Evolutionary conservation across 2,329 filamentous ascomycete genomes (phyloP), one percentile per base, ranked within the genome.

Genomic region (Fusarium acutatum): DNA sequence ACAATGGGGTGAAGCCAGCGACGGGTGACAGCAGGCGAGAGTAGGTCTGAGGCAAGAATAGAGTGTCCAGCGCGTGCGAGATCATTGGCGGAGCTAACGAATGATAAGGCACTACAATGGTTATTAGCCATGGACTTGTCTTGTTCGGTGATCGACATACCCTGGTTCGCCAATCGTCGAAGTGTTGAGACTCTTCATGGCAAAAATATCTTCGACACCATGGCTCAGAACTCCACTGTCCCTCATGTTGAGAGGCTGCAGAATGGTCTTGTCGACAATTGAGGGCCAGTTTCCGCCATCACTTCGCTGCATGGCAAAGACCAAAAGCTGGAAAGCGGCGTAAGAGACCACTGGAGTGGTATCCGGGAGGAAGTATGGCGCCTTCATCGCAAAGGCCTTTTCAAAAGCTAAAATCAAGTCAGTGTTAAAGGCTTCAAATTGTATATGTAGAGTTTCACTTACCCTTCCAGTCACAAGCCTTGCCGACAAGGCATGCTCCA

Each of bases 1-100:
- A 58, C 64, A 20, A 73, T 62, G 6, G 78, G 71, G 17, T 75
- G 78, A 1, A 82, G 75, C 80, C 80, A 82, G 38, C 80, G 79
- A 28, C 80, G 79, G 1, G 77, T 81, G 5, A 73, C 32, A 1
- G 71, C 64, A 2, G 73, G 49, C 0, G 72, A 43, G 14, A 80
- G 49, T 0, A 82, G 72, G 0, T 47, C 56, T 0, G 79, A 80
- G 6, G 67, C 66, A 5, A 61, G 57, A 17, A 77, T 77, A 6
- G 73, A 75, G 32, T 76, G 65, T 0, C 75, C 75, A 0, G 66
- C 68, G 5, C 73, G 71, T 2, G 73, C 73, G 20, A 77, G 75
- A 26, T 77, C 75, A 6, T 69, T 43, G 6, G 67, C 69, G 1
- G 75, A 74, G 22, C 64, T 76, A 12, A 76, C 60, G 6, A 77